phyloP scores from a whole-genome alignment of 306 rosid species.

The Chamaecrista fasciculata region DNA sequence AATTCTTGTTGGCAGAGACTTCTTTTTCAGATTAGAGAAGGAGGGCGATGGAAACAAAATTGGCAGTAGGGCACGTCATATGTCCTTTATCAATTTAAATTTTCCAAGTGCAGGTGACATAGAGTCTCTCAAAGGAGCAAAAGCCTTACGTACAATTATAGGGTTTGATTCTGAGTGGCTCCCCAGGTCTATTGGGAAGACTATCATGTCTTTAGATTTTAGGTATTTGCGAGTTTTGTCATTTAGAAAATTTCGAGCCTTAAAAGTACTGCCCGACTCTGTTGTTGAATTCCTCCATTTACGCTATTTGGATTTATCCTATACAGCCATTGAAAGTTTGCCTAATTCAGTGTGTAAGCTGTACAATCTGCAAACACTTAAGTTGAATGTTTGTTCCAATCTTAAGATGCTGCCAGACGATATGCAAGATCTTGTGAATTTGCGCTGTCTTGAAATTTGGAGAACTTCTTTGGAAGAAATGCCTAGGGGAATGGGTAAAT shows the following conservation, averaged over 20 bases:
- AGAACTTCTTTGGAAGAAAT: not conserved
- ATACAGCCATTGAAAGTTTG: not conserved
- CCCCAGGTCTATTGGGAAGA: not conserved
- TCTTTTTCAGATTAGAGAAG: too few relatives aligned
- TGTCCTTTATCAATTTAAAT: too few relatives aligned
- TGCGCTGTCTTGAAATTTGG: not conserved
- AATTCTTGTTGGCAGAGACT: too few relatives aligned
- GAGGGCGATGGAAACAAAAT: too few relatives aligned
- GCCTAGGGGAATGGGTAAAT: not conserved
- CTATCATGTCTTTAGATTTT: not conserved
- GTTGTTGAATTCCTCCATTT: not conserved
- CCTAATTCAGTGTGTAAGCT: not conserved
- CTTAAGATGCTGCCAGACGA: not conserved
- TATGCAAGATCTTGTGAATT: conserved; percentile 12
- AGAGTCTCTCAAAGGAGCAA: not conserved
- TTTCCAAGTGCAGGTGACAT: not conserved
- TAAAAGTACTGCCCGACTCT: not conserved
- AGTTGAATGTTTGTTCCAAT: rapidly evolving
- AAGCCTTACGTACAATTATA: conserved; percentile 19
- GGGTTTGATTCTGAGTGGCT: not conserved
- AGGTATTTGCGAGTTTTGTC: conserved; percentile 13
- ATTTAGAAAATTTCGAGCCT: rapidly evolving
- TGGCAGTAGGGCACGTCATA: too few relatives aligned
- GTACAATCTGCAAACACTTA: conserved; percentile 26
- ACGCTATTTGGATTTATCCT: not conserved